These are phyloP conservation scores for Pontederia crassipes DNA, from an alignment of 176 grass and related monocot species.

Conservation along the genomic window DNA sequence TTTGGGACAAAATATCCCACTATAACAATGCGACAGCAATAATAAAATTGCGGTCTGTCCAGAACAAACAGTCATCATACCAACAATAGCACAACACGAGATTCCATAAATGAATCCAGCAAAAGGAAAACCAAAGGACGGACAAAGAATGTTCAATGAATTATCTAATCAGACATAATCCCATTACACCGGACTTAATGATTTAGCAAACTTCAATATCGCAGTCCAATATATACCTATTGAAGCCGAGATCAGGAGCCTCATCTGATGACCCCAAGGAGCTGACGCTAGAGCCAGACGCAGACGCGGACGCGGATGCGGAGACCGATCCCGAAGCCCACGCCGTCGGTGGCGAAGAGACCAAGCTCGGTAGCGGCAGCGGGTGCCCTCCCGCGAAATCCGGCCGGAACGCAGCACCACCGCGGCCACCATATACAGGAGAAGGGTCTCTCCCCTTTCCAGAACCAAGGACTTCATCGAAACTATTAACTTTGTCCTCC, in stretches of 20 bases:
- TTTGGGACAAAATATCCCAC: no score
- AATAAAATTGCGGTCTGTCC: no score
- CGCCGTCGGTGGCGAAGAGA: constrained; percentile 31
- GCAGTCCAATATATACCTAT: constrained; percentile 33
- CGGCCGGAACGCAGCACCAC: constrained; percentile 8
- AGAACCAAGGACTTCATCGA: constrained; percentile 37
- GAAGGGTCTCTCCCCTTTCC: constrained; percentile 21
- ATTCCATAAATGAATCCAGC: no score
- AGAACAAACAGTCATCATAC: no score
- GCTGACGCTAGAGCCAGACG: constrained; percentile 34
- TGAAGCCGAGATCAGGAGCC: constrained; percentile 24
- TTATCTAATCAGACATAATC: background rate
- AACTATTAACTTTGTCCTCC: constrained; percentile 41
- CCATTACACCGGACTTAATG: background rate
- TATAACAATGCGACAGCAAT: no score
- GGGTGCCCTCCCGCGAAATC: constrained; percentile 21
- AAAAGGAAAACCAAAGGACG: no score
- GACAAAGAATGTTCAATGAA: no score
- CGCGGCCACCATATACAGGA: constrained; percentile 2
- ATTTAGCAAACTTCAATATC: background rate
- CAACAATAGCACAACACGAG: no score
- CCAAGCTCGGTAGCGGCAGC: constrained; percentile 34
- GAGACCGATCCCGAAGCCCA: constrained; percentile 19
- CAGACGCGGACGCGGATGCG: constrained; percentile 27
- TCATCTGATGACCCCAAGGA: constrained; percentile 67